Percentiles rank a stretch among this genome's conserved stretches.
Conservation (phyloP, 176 grass and related monocot species). For the Cymbopogon citratus region DNA sequence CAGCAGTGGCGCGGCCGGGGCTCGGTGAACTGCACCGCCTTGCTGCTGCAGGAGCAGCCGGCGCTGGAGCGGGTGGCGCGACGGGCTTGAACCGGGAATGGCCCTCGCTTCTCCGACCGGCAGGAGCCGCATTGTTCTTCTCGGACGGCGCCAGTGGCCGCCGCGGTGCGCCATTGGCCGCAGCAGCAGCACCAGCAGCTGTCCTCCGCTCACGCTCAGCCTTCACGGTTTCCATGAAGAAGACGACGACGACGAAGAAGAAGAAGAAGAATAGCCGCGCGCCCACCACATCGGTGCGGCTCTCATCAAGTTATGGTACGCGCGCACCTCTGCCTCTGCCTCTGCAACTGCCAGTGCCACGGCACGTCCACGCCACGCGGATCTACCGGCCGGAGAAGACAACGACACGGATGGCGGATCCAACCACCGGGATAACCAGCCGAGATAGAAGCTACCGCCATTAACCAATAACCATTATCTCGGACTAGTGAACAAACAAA, state of each 20-base stretch:
- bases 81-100: slow-evolving; percentile 51
- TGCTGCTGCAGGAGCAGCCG: not conserved
- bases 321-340: not conserved
- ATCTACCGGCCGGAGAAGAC: slow-evolving; percentile 17
- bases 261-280: not conserved
- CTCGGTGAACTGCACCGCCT: slow-evolving; percentile 47
- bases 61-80: not conserved
- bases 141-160: slow-evolving; percentile 52
- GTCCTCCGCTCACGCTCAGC: not conserved
- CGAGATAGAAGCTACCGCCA: not conserved
- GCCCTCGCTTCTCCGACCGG: slow-evolving; percentile 29
- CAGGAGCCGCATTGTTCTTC: slow-evolving; percentile 48
- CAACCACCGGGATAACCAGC: slow-evolving; percentile 31
- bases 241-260: not conserved
- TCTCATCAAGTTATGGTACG: slow-evolving; percentile 9
- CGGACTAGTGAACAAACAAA: not conserved
- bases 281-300: slow-evolving; percentile 37
- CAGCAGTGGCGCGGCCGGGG: not conserved
- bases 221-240: slow-evolving; percentile 41
- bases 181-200: not conserved
- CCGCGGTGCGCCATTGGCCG: slow-evolving; percentile 12
- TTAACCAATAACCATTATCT: not conserved
- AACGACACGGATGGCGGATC: not conserved
- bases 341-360: not conserved
- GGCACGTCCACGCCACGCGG: not conserved